Percentiles rank a stretch among this genome's conserved stretches.
These are phyloP conservation scores for Aspergillus fischeri DNA, from an alignment of 2,329 filamentous ascomycete species.

Conservation along the genomic window DNA sequence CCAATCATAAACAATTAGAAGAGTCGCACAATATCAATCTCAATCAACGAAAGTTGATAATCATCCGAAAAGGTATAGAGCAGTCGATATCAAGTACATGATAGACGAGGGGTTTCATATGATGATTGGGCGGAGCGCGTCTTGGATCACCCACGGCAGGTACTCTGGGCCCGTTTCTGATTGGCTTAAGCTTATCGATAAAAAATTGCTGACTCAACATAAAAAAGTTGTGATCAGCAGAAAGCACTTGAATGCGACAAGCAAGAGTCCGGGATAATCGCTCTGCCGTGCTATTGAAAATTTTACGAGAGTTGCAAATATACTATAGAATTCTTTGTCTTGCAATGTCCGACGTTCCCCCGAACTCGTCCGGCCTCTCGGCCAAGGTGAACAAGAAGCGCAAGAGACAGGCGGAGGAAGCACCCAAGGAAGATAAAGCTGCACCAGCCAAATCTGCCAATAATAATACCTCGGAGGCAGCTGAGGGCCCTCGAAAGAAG, in stretches of 20 bases:
- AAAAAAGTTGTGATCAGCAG: conserved; percentile 11
- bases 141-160: conserved; percentile 15
- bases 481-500: conserved; percentile 30
- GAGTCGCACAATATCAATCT: background rate
- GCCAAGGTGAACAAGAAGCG: conserved; percentile 38
- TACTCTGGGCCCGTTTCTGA: conserved; percentile 6
- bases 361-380: conserved; percentile 24
- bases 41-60: background rate
- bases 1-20: background rate
- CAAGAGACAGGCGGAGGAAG: conserved; percentile 35
- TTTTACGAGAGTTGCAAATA: background rate
- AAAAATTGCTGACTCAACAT: conserved; percentile 27
- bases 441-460: conserved; percentile 15
- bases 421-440: conserved; percentile 23
- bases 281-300: background rate
- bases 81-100: background rate
- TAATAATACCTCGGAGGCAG: conserved; percentile 6
- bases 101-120: background rate
- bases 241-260: background rate
- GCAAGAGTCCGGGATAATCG: background rate
- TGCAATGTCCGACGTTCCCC: conserved; percentile 16
- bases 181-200: conserved; percentile 32
- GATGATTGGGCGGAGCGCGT: conserved; percentile 14
- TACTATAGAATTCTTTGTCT: background rate
- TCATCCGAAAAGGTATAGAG: background rate